Evolutionary conservation across 306 rosid species (phyloP), one percentile per base, ranked within the genome.

Genomic region (Begonia fuchsioides): DNA sequence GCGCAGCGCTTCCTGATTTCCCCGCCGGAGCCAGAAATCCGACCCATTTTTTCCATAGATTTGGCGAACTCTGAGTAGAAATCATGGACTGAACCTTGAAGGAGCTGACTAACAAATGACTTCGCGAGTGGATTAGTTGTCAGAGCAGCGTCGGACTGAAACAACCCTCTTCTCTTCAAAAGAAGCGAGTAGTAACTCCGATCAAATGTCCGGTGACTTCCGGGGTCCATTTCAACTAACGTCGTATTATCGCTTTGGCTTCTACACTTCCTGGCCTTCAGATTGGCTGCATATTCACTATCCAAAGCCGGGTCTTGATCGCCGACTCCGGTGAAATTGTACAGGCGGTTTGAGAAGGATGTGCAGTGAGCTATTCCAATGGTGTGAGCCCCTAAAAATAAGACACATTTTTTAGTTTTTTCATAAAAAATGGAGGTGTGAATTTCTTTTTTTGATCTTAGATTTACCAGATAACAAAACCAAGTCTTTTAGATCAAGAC

Each of bases 181-280:
- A 90, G 68, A 8, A 39, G 77, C 1, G 50, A 17, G 59, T 68
- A 90, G 70, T 90, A 90, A 57, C 73, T 45, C 7, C 76, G 87
- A 52, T 90, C 98, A 61, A 90, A 90, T 47, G 98, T 75, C 19
- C 71, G 75, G 61, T 58, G 72, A 39, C 98, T 90, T 45, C 98
- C 98, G 0, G 98, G 98, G 72, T 90, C 98, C 96, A 92, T 81
- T 64, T 81, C 96, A 20, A 85, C 82, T 4, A 12, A 40, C 48
- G 83, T 69, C 15, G 62, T 76, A 50, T 66, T 85, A 53, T 69
- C 95, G 17, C 52, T 81, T 9, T 57, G 68, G 50, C 49, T 75
- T 59, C 45, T 68, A 67, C 95, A 85, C 68, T 92, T 92, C 11
- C 63, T 84, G 39, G 76, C 70, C 68, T 85, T 92, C 0, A 92